Evolutionary conservation across 2,329 filamentous ascomycete species (phyloP).

Genomic region (Penicillium oxalicum): DNA sequence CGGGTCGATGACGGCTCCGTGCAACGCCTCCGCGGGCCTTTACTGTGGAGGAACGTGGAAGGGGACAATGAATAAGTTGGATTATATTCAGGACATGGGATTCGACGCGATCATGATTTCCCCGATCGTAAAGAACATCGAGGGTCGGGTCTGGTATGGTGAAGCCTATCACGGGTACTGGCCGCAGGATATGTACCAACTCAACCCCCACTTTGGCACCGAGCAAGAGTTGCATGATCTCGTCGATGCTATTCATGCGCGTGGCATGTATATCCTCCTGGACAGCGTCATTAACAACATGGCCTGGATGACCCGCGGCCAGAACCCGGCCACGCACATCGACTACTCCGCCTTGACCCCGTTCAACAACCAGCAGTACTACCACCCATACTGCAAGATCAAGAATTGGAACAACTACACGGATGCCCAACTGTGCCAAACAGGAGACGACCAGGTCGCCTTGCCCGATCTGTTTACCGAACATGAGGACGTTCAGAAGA

Average conservation of each 20-base stretch:
- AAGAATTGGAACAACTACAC: conserved; percentile 30
- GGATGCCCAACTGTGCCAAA: conserved; percentile 15
- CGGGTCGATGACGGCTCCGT: conserved; percentile 28
- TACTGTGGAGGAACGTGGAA: conserved; percentile 51
- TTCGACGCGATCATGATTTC: conserved; percentile 46
- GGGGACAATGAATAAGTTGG: conserved; percentile 44
- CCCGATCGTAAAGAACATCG: conserved; percentile 39
- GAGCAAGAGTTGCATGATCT: conserved; percentile 44
- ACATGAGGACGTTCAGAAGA: conserved; percentile 32
- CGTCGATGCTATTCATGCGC: conserved; percentile 40
- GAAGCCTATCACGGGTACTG: conserved; percentile 49
- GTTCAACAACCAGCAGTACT: conserved; percentile 29
- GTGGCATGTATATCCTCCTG: conserved; percentile 42
- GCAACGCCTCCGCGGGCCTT: conserved; percentile 25
- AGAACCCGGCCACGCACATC: conserved; percentile 18
- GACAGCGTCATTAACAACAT: conserved; percentile 5
- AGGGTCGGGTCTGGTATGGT: conserved; percentile 34
- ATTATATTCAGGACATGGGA: conserved; percentile 48
- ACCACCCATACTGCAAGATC: conserved; percentile 25
- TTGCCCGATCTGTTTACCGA: conserved; percentile 46
- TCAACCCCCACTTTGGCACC: conserved; percentile 48
- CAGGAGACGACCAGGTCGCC: conserved; percentile 36
- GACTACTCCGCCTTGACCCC: conserved; percentile 23
- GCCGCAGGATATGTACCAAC: conserved; percentile 42
- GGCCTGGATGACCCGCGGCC: conserved; percentile 23